Conservation (phyloP, 2,329 filamentous ascomycete genomes). For the Aureobasidium uvarum region DNA sequence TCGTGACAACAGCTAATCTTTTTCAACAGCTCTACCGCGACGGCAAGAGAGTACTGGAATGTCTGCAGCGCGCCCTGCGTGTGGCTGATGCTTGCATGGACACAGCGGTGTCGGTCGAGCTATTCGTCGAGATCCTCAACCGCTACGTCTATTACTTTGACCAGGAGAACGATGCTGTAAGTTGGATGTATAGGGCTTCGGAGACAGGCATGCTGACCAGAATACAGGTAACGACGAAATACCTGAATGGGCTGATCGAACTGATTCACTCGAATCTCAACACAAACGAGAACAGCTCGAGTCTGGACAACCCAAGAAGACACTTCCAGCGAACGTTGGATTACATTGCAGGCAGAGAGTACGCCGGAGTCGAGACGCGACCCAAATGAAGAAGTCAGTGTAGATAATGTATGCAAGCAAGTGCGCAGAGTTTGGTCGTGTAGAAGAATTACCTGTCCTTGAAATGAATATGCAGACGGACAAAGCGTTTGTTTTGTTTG, state of each 20-base stretch:
- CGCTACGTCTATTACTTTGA: slow-evolving; percentile 99
- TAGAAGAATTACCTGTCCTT: not conserved
- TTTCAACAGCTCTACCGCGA: slow-evolving; percentile 81
- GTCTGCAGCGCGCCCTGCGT: slow-evolving; percentile 87
- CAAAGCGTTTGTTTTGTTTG: slow-evolving; percentile 22
- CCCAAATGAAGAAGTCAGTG: slow-evolving; percentile 42
- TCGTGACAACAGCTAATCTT: not conserved
- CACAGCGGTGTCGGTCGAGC: slow-evolving; percentile 90
- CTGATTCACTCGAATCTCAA: slow-evolving; percentile 95
- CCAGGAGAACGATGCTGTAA: slow-evolving; percentile 92
- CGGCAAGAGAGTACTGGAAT: slow-evolving; percentile 94
- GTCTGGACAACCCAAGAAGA: slow-evolving; percentile 82
- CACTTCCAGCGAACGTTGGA: slow-evolving; percentile 95
- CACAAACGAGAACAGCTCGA: slow-evolving; percentile 77
- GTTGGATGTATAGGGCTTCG: slow-evolving; percentile 32
- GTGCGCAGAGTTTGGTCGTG: not conserved
- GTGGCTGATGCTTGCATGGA: slow-evolving; percentile 99
- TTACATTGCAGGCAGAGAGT: slow-evolving; percentile 87
- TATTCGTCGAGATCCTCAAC: slow-evolving; percentile 98
- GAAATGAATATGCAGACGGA: not conserved
- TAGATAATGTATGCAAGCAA: slow-evolving; percentile 24
- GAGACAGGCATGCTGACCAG: not conserved
- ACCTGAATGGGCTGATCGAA: slow-evolving; percentile 96
- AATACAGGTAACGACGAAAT: slow-evolving; percentile 82
- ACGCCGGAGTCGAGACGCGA: slow-evolving; percentile 82